A percentile compares a stretch with the other conserved stretches of the same genome.
These are phyloP conservation scores for Microdochium nivale DNA, from an alignment of 2,329 filamentous ascomycete genomes.

Conservation along the genomic window DNA sequence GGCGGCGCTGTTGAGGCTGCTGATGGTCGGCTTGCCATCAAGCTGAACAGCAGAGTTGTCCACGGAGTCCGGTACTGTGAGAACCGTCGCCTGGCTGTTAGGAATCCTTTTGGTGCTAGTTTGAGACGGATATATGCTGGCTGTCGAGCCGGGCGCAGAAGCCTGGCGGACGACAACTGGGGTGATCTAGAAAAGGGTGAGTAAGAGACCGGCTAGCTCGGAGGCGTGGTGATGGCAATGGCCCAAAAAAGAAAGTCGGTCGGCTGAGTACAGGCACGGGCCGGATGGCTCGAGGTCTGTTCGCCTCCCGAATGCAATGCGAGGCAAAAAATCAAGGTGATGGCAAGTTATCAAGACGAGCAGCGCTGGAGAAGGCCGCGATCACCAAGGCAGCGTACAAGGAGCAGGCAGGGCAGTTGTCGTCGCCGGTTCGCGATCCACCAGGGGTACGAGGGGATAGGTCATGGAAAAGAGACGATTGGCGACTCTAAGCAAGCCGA, in stretches of 20 bases:
- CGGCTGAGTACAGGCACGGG: background rate
- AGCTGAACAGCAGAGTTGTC: background rate
- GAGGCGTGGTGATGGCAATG: background rate
- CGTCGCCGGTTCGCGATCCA: too few relatives aligned
- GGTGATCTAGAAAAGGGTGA: background rate
- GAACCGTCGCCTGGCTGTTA: background rate
- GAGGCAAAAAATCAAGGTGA: too few relatives aligned
- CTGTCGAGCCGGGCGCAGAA: background rate
- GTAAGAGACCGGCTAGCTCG: background rate
- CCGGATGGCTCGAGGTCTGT: too few relatives aligned
- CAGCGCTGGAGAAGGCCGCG: too few relatives aligned
- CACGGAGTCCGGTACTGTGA: background rate
- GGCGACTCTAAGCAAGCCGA: too few relatives aligned
- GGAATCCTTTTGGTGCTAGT: background rate
- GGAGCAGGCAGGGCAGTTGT: too few relatives aligned
- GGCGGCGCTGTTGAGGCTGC: slow-evolving; percentile 4
- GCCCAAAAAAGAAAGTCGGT: background rate
- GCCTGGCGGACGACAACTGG: background rate
- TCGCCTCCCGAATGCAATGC: too few relatives aligned
- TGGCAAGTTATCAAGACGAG: too few relatives aligned
- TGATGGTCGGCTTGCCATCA: slow-evolving; percentile 2
- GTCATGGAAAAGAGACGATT: background rate
- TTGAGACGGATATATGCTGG: background rate
- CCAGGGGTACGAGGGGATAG: too few relatives aligned
- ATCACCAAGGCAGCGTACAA: too few relatives aligned